Percentiles rank a stretch among this genome's conserved stretches.
phyloP scores from a whole-genome alignment of 2,329 filamentous ascomycete species.

The Zasmidium cellare region DNA sequence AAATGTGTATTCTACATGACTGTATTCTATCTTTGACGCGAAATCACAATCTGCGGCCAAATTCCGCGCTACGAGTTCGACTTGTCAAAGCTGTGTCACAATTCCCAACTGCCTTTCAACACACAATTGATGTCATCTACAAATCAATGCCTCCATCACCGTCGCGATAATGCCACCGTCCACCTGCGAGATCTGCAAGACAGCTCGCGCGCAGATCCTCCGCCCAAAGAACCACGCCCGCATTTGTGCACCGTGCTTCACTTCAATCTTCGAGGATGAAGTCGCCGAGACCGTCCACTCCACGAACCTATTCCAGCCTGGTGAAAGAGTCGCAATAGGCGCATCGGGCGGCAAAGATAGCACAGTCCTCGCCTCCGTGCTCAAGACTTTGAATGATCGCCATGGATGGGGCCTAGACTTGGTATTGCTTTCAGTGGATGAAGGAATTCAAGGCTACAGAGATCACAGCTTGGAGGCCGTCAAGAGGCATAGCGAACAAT shows the following conservation, averaged over 20 bases:
- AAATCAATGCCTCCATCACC: constrained; percentile 1
- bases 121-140: background rate
- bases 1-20: no score
- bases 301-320: constrained; percentile 75
- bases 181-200: constrained; percentile 73
- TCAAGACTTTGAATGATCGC: constrained; percentile 91
- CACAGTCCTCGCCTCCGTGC: constrained; percentile 88
- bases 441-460: constrained; percentile 94
- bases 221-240: constrained; percentile 94
- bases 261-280: constrained; percentile 84
- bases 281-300: constrained; percentile 88
- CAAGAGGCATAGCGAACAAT: constrained; percentile 87
- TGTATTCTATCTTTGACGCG: no score
- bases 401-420: constrained; percentile 84
- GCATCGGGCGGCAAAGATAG: constrained; percentile 97
- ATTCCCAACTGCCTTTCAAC: background rate
- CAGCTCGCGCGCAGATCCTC: constrained; percentile 80
- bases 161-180: constrained; percentile 67
- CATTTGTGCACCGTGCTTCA: constrained; percentile 87
- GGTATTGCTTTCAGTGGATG: constrained; percentile 86
- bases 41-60: background rate
- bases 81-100: background rate
- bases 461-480: constrained; percentile 97
- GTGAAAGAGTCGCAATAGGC: constrained; percentile 89
- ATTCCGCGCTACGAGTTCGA: background rate